A percentile compares a stretch with the other conserved stretches of the same genome.
phyloP scores from a whole-genome alignment of 495 filamentous ascomycete genomes.

The Neurospora sp. region DNA sequence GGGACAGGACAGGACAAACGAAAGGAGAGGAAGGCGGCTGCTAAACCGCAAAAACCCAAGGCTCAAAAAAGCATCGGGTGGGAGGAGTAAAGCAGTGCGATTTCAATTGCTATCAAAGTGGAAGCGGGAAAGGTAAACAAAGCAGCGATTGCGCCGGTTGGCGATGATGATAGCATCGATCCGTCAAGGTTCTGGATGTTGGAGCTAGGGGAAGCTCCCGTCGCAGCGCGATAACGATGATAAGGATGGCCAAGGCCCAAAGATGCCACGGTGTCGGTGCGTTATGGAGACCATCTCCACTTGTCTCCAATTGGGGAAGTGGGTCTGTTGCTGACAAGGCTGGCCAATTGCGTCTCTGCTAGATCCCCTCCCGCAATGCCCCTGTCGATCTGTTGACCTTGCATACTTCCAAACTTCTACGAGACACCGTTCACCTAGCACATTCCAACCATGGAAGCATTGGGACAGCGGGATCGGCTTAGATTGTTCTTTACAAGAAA shows the following conservation, averaged over 20 bases:
- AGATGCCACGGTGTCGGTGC: neutral
- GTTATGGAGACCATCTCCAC: neutral
- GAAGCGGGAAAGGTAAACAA: neutral
- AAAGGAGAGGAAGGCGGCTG: neutral
- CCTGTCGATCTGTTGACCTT: neutral
- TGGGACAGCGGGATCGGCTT: neutral
- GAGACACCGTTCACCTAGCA: neutral
- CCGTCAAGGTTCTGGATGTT: neutral
- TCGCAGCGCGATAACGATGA: neutral
- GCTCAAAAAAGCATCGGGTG: neutral
- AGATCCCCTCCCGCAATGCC: neutral
- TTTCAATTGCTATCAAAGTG: neutral
- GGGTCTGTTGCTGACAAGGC: neutral
- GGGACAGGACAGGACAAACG: neutral
- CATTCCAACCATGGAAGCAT: neutral
- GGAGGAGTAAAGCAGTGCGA: neutral
- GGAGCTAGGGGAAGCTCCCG: neutral
- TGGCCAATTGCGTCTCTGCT: neutral
- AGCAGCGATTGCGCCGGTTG: neutral
- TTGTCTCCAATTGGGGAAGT: neutral
- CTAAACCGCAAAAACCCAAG: neutral
- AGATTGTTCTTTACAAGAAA: neutral
- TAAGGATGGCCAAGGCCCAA: neutral
- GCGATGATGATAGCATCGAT: neutral
- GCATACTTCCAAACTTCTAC: neutral